Evolutionary conservation across 495 filamentous ascomycete species (phyloP).

Genomic region (Trichoderma erinaceum): DNA sequence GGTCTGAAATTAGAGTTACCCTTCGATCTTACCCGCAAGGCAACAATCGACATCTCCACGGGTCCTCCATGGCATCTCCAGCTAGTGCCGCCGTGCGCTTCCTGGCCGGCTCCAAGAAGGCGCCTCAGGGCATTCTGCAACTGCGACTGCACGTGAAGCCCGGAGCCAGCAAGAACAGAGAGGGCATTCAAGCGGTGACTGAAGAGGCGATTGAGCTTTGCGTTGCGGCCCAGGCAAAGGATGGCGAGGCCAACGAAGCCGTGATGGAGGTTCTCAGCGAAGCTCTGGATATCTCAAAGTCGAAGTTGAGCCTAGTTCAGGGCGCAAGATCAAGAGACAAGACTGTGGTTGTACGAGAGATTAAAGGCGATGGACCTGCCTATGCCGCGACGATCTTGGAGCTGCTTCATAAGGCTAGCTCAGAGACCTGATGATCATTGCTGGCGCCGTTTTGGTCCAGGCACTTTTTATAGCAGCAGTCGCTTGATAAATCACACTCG

Average conservation of each 20-base stretch:
- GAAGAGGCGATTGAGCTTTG: conserved; percentile 53
- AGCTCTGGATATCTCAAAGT: conserved; percentile 55
- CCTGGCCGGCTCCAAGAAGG: conserved; percentile 29
- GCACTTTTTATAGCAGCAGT: too few species aligned
- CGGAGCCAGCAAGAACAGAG: conserved; percentile 52
- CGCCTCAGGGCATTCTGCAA: conserved; percentile 35
- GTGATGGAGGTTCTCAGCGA: conserved; percentile 58
- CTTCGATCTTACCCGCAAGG: not conserved
- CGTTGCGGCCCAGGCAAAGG: conserved; percentile 55
- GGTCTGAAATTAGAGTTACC: not conserved
- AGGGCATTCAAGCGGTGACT: conserved; percentile 50
- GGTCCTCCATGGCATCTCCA: not conserved
- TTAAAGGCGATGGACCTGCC: not conserved
- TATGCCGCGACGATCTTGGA: not conserved
- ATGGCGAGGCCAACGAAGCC: conserved; percentile 62
- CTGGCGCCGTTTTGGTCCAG: not conserved
- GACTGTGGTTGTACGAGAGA: conserved; percentile 34
- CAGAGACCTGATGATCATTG: not conserved
- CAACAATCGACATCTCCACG: not conserved
- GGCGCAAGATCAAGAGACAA: conserved; percentile 59
- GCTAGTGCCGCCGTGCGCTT: conserved; percentile 25
- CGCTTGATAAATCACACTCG: not conserved
- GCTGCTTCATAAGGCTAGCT: conserved; percentile 11
- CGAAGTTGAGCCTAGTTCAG: conserved; percentile 55
- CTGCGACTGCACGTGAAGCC: conserved; percentile 59